Evolutionary conservation across 768 basidiomycete species (phyloP), one percentile per base, ranked within the genome.

Genomic region (Rhodotorula babjevae): DNA sequence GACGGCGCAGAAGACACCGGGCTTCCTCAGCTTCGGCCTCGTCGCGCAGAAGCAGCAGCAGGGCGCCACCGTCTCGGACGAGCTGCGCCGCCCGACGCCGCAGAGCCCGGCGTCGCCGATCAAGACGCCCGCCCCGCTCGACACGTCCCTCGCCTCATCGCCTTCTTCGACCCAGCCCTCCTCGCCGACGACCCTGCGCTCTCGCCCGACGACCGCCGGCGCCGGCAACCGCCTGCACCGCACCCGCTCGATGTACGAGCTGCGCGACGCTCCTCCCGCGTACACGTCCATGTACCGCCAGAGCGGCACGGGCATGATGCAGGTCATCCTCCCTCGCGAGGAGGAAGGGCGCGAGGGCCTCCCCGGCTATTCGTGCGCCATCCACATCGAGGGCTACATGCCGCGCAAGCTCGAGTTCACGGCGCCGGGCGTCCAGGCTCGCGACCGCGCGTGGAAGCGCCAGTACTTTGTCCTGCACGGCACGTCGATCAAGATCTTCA

Each of bases 381-480:
- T 98, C 27, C 88, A 91, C 78, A 86, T 97, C 77, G 85, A 87
- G 49, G 91, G 88, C 7, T 84, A 88, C 65, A 86, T 99, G 83
- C 89, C 90, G 2, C 87, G 91, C 60, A 99, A 99, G 84, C 86
- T 93, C 87, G 96, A 99, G 83, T 98, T 99, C 79, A 83, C 82
- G 9, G 81, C 85, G 19, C 92, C 93, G 0, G 93, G 93, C 14
- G 84, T 91, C 5, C 91, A 95, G 80, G 89, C 94, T 14, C 86
- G 85, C 79, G 94, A 98, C 79, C 84, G 96, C 59, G 91, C 92
- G 79, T 99, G 96, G 96, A 86, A 90, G 71, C 84, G 90, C 62
- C 87, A 90, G 63, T 84, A 93, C 75, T 91, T 92, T 79, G 90
- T 94, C 77, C 82, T 99, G 40, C 92, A 96, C 78, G 96, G 96